phyloP scores from a whole-genome alignment of 2,329 filamentous ascomycete species.

The Zarea fungicola region DNA sequence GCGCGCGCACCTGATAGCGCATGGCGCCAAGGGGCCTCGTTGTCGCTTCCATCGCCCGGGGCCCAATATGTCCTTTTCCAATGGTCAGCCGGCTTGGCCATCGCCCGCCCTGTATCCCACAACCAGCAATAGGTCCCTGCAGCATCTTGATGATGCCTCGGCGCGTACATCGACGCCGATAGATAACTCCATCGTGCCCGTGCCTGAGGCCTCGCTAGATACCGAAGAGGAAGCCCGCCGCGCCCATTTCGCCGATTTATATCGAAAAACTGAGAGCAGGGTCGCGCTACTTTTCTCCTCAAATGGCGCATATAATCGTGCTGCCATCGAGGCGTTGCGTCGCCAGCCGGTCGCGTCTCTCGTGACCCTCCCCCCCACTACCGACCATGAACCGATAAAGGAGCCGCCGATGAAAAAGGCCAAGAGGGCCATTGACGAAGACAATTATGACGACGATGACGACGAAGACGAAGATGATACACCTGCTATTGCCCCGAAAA shows the following conservation, averaged over 20 bases:
- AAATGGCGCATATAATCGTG: constrained; percentile 47
- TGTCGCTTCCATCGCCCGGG: constrained; percentile 44
- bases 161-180: constrained; percentile 46
- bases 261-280: constrained; percentile 69
- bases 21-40: constrained; percentile 49
- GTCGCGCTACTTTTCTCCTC: constrained; percentile 69
- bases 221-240: constrained; percentile 66
- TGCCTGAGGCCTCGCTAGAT: constrained; percentile 58
- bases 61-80: constrained; percentile 60
- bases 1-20: constrained; percentile 48
- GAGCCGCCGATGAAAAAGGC: constrained; percentile 67
- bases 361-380: constrained; percentile 47
- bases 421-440: constrained; percentile 74
- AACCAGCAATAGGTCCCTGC: constrained; percentile 45
- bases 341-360: constrained; percentile 33
- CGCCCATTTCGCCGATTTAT: constrained; percentile 71
- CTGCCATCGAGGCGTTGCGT: constrained; percentile 50
- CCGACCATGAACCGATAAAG: constrained; percentile 53
- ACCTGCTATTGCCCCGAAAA: constrained; percentile 41
- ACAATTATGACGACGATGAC: constrained; percentile 82
- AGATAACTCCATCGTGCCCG: constrained; percentile 44
- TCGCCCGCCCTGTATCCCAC: constrained; percentile 48
- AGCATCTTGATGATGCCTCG: constrained; percentile 56
- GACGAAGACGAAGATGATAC: constrained; percentile 62
- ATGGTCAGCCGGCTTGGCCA: constrained; percentile 62